phyloP scores from a whole-genome alignment of 768 basidiomycete species.

The Candolleomyces aberdarensis region DNA sequence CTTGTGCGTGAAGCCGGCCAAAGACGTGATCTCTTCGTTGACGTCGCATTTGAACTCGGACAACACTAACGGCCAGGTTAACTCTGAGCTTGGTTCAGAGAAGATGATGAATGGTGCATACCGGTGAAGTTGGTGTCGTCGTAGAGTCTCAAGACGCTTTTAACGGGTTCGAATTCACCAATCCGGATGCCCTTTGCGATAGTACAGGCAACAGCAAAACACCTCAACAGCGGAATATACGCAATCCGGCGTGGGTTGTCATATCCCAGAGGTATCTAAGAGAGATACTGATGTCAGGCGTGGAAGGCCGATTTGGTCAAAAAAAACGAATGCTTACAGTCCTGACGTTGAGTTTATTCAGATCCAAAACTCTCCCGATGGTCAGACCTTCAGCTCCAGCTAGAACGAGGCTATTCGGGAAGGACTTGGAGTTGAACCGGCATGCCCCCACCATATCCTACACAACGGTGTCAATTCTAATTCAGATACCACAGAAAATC shows the following conservation, averaged over 20 bases:
- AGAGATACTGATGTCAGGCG: background rate
- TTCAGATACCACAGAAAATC: no score
- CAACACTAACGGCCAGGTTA: no score
- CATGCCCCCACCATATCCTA: conserved; percentile 55
- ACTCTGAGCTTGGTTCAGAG: no score
- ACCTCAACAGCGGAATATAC: conserved; percentile 49
- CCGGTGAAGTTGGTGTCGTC: conserved; percentile 63
- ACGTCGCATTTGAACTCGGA: conserved; percentile 44
- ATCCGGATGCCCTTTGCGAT: conserved; percentile 52
- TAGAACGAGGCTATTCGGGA: conserved; percentile 56
- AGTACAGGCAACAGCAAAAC: conserved; percentile 66
- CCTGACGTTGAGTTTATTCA: conserved; percentile 80
- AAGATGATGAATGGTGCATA: conserved; percentile 31
- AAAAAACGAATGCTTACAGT: conserved; percentile 43
- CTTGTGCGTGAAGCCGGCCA: conserved; percentile 34
- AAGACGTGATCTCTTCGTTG: conserved; percentile 63
- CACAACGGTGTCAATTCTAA: no score
- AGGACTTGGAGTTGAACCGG: conserved; percentile 44
- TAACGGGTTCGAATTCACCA: conserved; percentile 43
- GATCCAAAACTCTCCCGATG: conserved; percentile 63
- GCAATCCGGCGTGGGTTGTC: conserved; percentile 70
- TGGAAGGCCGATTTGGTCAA: background rate
- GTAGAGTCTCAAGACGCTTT: conserved; percentile 61
- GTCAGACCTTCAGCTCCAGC: conserved; percentile 51
- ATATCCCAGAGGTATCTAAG: conserved; percentile 66